Conservation (phyloP, 495 filamentous ascomycete species). For the Acidomyces sp. region DNA sequence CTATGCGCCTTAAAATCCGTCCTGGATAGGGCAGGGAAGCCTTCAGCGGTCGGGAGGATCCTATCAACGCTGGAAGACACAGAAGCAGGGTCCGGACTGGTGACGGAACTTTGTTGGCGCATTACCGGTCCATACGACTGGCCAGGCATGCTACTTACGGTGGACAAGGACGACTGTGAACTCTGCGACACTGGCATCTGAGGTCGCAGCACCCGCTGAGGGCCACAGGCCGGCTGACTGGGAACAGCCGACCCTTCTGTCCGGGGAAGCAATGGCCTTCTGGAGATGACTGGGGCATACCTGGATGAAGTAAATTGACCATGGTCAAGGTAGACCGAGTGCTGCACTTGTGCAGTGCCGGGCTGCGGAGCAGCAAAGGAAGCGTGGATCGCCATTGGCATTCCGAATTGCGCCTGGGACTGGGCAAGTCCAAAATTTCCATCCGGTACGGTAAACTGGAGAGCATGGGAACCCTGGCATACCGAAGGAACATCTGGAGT, state of each 20-base stretch:
- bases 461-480: not conserved
- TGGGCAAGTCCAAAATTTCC: not conserved
- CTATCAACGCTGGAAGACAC: not conserved
- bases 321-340: not conserved
- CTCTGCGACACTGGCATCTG: slow-evolving; percentile 3
- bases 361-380: not conserved
- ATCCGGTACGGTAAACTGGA: slow-evolving; percentile 2
- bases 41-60: not conserved
- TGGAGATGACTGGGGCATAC: not conserved
- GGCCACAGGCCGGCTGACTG: slow-evolving; percentile 4
- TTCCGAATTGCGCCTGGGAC: not conserved
- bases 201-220: slow-evolving; percentile 7
- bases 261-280: slow-evolving; percentile 13
- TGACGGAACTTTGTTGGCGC: not conserved
- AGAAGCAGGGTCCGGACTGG: not conserved
- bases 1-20: not conserved
- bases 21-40: not conserved
- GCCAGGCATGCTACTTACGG: slow-evolving; percentile 13
- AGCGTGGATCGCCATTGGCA: not conserved
- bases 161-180: slow-evolving; percentile 2
- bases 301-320: not conserved
- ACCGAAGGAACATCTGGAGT: not conserved
- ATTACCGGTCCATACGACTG: not conserved
- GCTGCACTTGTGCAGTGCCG: not conserved
- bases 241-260: slow-evolving; percentile 3